Percentiles rank a stretch among this genome's conserved stretches.
These are phyloP conservation scores for Drosera capensis DNA, from an alignment of 148 eudicot species.

Conservation along the genomic window DNA sequence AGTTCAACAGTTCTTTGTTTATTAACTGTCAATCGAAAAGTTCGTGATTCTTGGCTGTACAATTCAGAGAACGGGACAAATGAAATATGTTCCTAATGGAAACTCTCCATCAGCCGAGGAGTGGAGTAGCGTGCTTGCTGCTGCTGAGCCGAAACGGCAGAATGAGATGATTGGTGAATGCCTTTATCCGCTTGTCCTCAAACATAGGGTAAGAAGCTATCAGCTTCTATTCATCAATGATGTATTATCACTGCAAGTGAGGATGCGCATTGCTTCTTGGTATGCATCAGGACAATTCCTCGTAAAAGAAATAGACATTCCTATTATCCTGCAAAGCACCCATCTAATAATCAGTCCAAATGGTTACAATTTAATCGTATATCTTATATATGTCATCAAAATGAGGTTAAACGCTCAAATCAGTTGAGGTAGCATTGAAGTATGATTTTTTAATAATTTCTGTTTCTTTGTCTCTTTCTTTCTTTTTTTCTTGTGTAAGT, in stretches of 20 bases:
- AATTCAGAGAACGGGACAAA: constrained; percentile 26
- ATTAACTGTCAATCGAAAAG: background rate
- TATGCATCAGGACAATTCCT: too few species aligned
- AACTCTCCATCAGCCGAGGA: constrained; percentile 25
- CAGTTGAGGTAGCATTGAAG: too few species aligned
- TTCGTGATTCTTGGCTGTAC: background rate
- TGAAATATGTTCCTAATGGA: constrained; percentile 18
- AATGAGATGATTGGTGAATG: constrained; percentile 56
- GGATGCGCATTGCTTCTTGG: too few species aligned
- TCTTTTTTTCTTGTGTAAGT: background rate
- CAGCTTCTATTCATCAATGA: background rate
- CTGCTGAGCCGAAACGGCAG: constrained; percentile 44
- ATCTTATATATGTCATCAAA: too few species aligned
- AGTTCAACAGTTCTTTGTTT: background rate
- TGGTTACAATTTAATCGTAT: too few species aligned
- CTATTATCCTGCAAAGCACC: too few species aligned
- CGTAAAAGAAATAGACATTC: too few species aligned
- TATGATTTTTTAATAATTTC: background rate
- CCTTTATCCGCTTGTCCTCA: constrained; percentile 52
- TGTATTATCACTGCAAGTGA: too few species aligned
- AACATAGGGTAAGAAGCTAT: constrained; percentile 41
- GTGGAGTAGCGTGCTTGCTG: constrained; percentile 55
- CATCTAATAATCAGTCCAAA: too few species aligned
- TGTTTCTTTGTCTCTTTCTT: background rate
- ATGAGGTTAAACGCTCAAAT: too few species aligned